Evolutionary conservation across 2,329 filamentous ascomycete species (phyloP).

Genomic region (Xylaria sp.): DNA sequence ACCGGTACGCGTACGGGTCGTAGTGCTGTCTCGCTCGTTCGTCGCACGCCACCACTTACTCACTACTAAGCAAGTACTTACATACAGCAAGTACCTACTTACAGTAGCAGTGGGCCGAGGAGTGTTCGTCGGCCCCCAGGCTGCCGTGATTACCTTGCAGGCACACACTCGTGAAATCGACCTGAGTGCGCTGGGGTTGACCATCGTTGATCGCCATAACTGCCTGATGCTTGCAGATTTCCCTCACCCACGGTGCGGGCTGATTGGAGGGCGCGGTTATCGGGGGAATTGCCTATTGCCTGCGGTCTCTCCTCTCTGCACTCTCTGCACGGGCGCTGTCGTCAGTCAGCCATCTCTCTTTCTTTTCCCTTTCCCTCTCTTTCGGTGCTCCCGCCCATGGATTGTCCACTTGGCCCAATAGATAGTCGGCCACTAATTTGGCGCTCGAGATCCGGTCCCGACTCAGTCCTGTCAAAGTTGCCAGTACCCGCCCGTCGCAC

Average conservation of each 20-base stretch:
- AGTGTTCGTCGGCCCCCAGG: background rate
- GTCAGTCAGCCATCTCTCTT: background rate
- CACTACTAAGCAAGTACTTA: too few relatives aligned
- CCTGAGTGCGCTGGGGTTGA: background rate
- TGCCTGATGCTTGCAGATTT: background rate
- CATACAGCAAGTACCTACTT: too few relatives aligned
- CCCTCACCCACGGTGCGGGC: background rate
- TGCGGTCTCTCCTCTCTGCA: background rate
- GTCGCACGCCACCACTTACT: too few relatives aligned
- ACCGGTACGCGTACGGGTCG: too few relatives aligned
- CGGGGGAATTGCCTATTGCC: background rate
- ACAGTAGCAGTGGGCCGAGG: background rate
- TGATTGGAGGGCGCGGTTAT: background rate
- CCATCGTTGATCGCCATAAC: background rate
- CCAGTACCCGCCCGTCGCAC: background rate
- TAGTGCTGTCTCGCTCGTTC: background rate
- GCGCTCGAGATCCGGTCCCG: background rate
- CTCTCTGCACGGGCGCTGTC: background rate
- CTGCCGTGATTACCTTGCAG: background rate
- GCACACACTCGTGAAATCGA: too few relatives aligned
- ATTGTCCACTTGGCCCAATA: conserved; percentile 4
- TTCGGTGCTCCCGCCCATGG: conserved; percentile 2
- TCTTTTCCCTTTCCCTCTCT: background rate
- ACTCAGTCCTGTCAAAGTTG: background rate
- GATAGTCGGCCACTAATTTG: background rate